Conservation (phyloP, 352 stramenopile genomes). For the Phytophthora uliginosa region DNA sequence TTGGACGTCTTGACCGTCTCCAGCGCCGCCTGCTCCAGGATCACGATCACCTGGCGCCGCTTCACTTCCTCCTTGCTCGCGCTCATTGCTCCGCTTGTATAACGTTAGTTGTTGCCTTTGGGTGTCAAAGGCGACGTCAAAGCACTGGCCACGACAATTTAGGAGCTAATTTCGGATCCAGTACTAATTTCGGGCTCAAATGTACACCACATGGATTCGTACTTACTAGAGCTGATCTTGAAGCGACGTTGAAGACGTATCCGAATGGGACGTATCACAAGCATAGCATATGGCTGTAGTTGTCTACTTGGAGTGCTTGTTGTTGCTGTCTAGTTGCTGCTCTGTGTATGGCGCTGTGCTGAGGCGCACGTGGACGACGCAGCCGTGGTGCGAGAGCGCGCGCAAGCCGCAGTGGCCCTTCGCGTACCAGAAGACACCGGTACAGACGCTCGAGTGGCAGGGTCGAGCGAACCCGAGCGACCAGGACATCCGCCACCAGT, state of each 20-base stretch:
- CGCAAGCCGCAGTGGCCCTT: slow-evolving; percentile 93
- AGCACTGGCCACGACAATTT: slow-evolving; percentile 24
- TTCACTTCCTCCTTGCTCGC: slow-evolving; percentile 78
- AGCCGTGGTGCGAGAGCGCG: slow-evolving; percentile 91
- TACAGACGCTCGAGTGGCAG: slow-evolving; percentile 89
- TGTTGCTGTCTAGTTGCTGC: background rate
- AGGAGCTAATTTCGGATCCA: background rate
- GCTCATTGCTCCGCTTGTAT: slow-evolving; percentile 31
- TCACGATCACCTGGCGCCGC: slow-evolving; percentile 95
- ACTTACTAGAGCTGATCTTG: slow-evolving; percentile 23
- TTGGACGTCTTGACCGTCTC: slow-evolving; percentile 99
- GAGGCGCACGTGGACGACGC: slow-evolving; percentile 84
- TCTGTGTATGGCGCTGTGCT: slow-evolving; percentile 66
- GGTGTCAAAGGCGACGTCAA: slow-evolving; percentile 1
- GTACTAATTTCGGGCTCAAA: background rate
- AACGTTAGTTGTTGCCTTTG: background rate
- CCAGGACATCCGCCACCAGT: slow-evolving; percentile 95
- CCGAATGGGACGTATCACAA: background rate
- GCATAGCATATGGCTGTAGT: background rate
- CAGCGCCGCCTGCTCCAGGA: slow-evolving; percentile 98
- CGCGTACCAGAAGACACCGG: slow-evolving; percentile 90
- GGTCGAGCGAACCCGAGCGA: slow-evolving; percentile 88
- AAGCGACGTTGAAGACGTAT: slow-evolving; percentile 19
- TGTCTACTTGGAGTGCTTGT: slow-evolving; percentile 1
- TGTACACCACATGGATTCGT: slow-evolving; percentile 9